A percentile compares a stretch with the other conserved stretches of the same genome.
Evolutionary conservation across 345 rosid genomes (phyloP).

Genomic region (Aethionema arabicum): DNA sequence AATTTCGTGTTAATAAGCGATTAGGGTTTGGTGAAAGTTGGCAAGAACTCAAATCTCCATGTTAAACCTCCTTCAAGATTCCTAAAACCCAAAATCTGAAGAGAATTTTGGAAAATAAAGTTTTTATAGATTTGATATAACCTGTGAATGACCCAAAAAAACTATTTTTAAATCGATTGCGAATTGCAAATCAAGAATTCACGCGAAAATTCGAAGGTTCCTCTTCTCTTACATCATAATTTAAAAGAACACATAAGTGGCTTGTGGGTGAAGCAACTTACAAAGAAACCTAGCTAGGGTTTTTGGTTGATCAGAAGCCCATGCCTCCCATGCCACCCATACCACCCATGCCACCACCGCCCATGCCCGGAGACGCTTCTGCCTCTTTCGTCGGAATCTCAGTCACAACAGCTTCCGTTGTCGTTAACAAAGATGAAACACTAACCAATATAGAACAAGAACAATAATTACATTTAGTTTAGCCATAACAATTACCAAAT

Average conservation of each 20-base stretch:
- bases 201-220: constrained; percentile 5
- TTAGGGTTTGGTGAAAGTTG: constrained; percentile 33
- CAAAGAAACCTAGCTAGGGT: constrained; percentile 21
- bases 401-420: constrained; percentile 82
- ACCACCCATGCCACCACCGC: constrained; percentile 67
- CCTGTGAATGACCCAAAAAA: background rate
- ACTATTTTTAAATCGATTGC: background rate
- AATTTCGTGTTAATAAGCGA: constrained; percentile 7
- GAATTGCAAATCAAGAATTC: background rate
- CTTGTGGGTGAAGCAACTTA: constrained; percentile 18
- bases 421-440: constrained; percentile 87
- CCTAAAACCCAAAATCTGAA: background rate
- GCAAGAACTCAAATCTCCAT: constrained; percentile 24
- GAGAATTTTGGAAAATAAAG: background rate
- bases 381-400: constrained; percentile 86
- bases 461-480: background rate
- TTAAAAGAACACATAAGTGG: background rate
- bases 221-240: constrained; percentile 10
- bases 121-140: background rate
- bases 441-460: constrained; percentile 39
- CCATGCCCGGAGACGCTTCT: constrained; percentile 57
- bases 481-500: background rate
- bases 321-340: constrained; percentile 79
- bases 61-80: constrained; percentile 18
- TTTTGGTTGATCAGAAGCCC: constrained; percentile 62